phyloP scores from a whole-genome alignment of 1,139 yeast genomes.

The Magnusiomyces clavatus region DNA sequence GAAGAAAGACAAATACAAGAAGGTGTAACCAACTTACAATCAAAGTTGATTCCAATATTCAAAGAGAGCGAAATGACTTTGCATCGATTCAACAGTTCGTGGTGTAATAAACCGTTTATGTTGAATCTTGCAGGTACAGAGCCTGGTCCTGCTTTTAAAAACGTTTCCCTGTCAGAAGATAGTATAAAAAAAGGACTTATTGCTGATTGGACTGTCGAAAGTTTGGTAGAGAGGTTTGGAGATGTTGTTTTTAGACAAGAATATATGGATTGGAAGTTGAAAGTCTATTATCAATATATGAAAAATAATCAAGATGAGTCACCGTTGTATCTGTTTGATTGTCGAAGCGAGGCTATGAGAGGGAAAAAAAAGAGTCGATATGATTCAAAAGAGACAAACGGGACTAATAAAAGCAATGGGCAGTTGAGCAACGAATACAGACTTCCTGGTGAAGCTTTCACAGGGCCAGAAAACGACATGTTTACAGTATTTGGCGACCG shows the following conservation, averaged over 20 bases:
- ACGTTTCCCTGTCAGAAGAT: no score
- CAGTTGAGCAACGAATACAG: slow-evolving; percentile 46
- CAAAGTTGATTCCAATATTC: slow-evolving; percentile 16
- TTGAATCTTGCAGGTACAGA: slow-evolving; percentile 31
- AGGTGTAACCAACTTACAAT: neutral
- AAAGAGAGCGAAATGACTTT: slow-evolving; percentile 33
- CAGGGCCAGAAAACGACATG: slow-evolving; percentile 26
- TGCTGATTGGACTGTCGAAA: slow-evolving; percentile 55
- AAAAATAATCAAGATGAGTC: slow-evolving; percentile 61
- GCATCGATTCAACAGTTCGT: slow-evolving; percentile 40
- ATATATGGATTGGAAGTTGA: slow-evolving; percentile 70
- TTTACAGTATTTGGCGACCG: slow-evolving; percentile 28
- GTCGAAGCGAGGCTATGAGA: slow-evolving; percentile 58
- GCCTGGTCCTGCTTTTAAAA: no score
- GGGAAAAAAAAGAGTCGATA: slow-evolving; percentile 9
- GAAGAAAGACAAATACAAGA: slow-evolving; percentile 1
- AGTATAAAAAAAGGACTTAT: slow-evolving; percentile 12
- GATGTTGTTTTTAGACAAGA: slow-evolving; percentile 69
- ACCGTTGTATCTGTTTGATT: slow-evolving; percentile 80
- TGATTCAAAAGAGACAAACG: neutral
- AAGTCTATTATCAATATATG: slow-evolving; percentile 55
- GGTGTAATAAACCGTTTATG: slow-evolving; percentile 61
- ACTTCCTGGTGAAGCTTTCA: slow-evolving; percentile 46
- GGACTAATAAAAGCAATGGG: neutral
- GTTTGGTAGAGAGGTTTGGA: slow-evolving; percentile 48